Evolutionary conservation across 129 eudicot genomes (phyloP).

Genomic region (Saussurea involucrata): DNA sequence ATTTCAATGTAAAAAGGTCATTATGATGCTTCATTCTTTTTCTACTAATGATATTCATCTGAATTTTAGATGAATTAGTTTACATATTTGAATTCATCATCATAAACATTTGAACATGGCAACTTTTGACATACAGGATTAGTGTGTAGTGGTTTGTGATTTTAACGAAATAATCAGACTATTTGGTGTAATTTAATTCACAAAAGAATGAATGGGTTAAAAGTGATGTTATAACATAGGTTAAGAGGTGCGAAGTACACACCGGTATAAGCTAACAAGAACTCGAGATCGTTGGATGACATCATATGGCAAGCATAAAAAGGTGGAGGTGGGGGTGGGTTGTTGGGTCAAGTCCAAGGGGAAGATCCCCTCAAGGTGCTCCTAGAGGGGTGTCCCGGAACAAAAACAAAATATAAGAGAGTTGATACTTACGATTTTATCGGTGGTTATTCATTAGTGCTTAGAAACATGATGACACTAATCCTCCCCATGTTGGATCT

Average conservation of each 20-base stretch:
- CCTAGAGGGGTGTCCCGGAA: too few relatives aligned
- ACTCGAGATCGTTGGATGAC: not conserved
- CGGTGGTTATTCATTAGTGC: not conserved
- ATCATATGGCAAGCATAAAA: not conserved
- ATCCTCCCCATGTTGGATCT: too few relatives aligned
- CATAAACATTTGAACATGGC: not conserved
- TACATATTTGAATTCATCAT: not conserved
- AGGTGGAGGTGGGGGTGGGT: not conserved
- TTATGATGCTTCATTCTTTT: not conserved
- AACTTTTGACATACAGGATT: not conserved
- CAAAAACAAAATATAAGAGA: not conserved
- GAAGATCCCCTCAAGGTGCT: too few relatives aligned
- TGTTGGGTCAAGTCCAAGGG: not conserved
- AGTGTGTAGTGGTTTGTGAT: not conserved
- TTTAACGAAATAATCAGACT: not conserved
- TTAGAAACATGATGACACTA: too few relatives aligned
- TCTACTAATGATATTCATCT: not conserved
- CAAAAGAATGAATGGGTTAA: not conserved
- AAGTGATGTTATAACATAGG: not conserved
- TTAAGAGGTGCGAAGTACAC: not conserved
- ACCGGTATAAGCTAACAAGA: not conserved
- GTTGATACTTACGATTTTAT: too few relatives aligned
- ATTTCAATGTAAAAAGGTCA: not conserved
- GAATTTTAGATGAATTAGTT: too few relatives aligned
- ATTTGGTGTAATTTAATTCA: not conserved